These are phyloP conservation scores for Penicillium polonicum DNA, from an alignment of 2,329 filamentous ascomycete genomes.

Conservation along the genomic window DNA sequence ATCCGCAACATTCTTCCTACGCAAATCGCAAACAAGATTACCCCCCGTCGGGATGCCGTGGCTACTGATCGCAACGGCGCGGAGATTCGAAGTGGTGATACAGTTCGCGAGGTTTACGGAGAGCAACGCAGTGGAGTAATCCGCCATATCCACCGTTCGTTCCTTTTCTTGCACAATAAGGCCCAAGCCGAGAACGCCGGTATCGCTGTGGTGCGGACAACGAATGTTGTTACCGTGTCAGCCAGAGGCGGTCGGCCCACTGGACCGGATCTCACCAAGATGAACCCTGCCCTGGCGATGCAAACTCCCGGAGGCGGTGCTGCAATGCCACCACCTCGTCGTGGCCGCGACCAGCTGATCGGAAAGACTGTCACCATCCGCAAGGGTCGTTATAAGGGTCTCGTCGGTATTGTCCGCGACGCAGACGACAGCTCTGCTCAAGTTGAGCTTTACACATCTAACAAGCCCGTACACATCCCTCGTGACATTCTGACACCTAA, in stretches of 20 bases:
- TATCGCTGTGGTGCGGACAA: conserved; percentile 82
- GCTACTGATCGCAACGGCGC: conserved; percentile 91
- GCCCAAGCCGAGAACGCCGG: conserved; percentile 81
- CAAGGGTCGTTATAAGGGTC: conserved; percentile 85
- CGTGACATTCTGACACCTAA: conserved; percentile 82
- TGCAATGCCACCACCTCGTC: conserved; percentile 67
- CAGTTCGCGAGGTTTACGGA: conserved; percentile 84
- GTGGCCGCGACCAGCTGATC: conserved; percentile 76
- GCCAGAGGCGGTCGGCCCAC: conserved; percentile 83
- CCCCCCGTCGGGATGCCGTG: conserved; percentile 77
- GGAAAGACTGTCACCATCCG: conserved; percentile 89
- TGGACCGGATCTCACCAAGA: conserved; percentile 75
- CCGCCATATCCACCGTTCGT: conserved; percentile 90
- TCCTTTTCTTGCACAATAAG: conserved; percentile 83
- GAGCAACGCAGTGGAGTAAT: conserved; percentile 85
- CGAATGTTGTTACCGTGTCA: conserved; percentile 85
- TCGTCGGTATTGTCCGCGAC: conserved; percentile 94
- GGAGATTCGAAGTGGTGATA: conserved; percentile 88
- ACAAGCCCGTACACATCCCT: conserved; percentile 80
- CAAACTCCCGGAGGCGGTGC: conserved; percentile 54
- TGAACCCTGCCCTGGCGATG: conserved; percentile 86
- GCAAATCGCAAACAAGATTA: conserved; percentile 85
- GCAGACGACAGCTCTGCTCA: conserved; percentile 81
- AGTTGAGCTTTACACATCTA: conserved; percentile 91
- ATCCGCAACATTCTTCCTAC: conserved; percentile 81